Base-by-base conservation (phyloP, 2,329 filamentous ascomycete species). In the Paraphaeosphaeria minitans region DNA sequence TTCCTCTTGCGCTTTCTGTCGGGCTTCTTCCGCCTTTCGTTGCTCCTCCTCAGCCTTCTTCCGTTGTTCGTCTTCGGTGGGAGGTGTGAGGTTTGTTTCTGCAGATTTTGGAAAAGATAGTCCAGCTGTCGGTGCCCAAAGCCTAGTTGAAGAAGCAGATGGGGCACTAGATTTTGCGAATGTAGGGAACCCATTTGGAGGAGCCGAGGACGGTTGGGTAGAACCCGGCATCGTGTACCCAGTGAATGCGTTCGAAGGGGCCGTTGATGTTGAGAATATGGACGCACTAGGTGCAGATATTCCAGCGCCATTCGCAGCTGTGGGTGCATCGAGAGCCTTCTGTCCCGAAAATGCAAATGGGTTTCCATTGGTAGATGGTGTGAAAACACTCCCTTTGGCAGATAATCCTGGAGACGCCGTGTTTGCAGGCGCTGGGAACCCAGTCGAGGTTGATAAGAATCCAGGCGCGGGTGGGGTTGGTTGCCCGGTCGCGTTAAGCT, bases 11-110 rank as follows among this genome's bases (percentile, higher is more conserved):
- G 50, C 53, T 31, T 39, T 51, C 8, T 43, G 57, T 55, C 51
- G 47, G 3, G 46, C 50, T 51, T 60, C 58, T 41, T 59, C 45
- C 16, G 55, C 55, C 42, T 39, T 53, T 5, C 52, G 58, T 53
- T 48, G 50, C 2, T 31, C 53, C 49, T 61, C 50, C 45, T 62
- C 43, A 14, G n/a, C 21, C 22, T 29, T 13, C 35, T 45, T 27
- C 4, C 41, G 51, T 35, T 45, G 29, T 21, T 45, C 27, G 14
- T 45, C 41, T 45, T 53, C 39, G 10, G n/a, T 46, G 16, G 41
- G n/a, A 24, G 27, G 33, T 19, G 42, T 1, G 12, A 10, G 16
- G 24, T 22, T 21, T 16, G 50, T 19, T 14, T 31, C 35, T 3
- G 24, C 14, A 42, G 35, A 24, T 21, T 21, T 31, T 24, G 16